phyloP scores from a whole-genome alignment of 345 rosid species.

The Syzygium oleosum region DNA sequence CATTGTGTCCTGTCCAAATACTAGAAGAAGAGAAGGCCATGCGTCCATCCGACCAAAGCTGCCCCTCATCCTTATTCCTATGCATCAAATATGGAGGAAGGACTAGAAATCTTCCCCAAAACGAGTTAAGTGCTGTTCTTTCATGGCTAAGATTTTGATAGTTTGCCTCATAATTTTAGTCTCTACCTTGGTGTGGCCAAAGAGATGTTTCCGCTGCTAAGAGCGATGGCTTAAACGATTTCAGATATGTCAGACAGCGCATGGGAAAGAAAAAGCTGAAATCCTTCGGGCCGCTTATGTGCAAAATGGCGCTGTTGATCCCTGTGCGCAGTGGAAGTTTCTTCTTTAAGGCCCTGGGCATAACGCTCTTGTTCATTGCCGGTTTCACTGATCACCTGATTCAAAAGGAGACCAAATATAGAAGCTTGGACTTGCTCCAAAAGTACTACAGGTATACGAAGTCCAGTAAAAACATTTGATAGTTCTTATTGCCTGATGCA shows the following conservation, averaged over 20 bases:
- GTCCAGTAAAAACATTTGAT: background rate
- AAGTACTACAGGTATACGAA: conserved; percentile 43
- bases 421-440: conserved; percentile 38
- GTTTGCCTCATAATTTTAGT: background rate
- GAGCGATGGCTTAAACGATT: background rate
- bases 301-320: conserved; percentile 41
- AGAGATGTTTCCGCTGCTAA: background rate
- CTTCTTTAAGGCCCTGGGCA: conserved; percentile 61
- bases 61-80: conserved; percentile 48
- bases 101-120: conserved; percentile 57
- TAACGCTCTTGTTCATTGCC: conserved; percentile 54
- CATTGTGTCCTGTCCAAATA: conserved; percentile 42
- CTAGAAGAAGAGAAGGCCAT: conserved; percentile 53
- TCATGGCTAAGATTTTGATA: background rate
- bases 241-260: conserved; percentile 54
- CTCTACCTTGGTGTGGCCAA: background rate
- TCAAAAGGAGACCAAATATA: conserved; percentile 43
- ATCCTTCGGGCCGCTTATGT: conserved; percentile 46
- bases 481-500: background rate
- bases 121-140: conserved; percentile 20
- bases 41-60: conserved; percentile 47
- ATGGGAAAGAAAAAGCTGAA: conserved; percentile 63
- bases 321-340: conserved; percentile 46
- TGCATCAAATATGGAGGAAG: conserved; percentile 64
- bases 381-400: conserved; percentile 44